A percentile compares a stretch with the other conserved stretches of the same genome.
These are phyloP conservation scores for Berberis thunbergii DNA, from an alignment of 164 flowering plant species.

Conservation along the genomic window DNA sequence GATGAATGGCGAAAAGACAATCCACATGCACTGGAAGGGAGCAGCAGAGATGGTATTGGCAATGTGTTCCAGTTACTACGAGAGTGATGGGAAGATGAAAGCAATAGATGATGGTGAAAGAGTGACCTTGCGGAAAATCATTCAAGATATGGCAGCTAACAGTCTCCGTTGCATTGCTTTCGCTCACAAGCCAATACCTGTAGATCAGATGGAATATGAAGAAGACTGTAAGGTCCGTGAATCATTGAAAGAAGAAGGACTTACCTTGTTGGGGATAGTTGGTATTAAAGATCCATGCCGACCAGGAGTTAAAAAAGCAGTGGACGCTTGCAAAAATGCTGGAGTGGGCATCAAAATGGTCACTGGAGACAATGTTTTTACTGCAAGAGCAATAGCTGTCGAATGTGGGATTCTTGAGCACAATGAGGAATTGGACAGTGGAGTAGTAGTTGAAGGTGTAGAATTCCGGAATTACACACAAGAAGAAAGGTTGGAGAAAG, in stretches of 20 bases:
- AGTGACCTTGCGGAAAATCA: conserved; percentile 26
- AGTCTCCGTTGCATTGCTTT: conserved; percentile 75
- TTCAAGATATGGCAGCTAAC: conserved; percentile 65
- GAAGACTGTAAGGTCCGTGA: conserved; percentile 11
- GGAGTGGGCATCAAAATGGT: conserved; percentile 71
- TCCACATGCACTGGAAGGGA: conserved; percentile 72
- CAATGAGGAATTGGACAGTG: conserved; percentile 11
- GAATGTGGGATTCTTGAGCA: conserved; percentile 62
- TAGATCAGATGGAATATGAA: conserved; percentile 10
- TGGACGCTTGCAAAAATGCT: conserved; percentile 40
- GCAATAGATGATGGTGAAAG: conserved; percentile 23
- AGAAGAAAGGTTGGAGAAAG: conserved; percentile 42
- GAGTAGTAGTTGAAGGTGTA: conserved; percentile 49
- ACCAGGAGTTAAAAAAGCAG: conserved; percentile 49
- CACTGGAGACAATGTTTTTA: conserved; percentile 70
- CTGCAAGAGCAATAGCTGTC: conserved; percentile 67
- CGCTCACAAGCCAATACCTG: conserved; percentile 36
- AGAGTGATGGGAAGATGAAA: conserved; percentile 22
- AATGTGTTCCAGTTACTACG: conserved; percentile 37
- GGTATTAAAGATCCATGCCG: conserved; percentile 78
- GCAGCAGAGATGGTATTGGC: conserved; percentile 70
- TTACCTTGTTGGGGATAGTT: conserved; percentile 51
- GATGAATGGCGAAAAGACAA: conserved; percentile 19
- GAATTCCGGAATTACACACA: conserved; percentile 51
- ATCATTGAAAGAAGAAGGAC: conserved; percentile 30